Percentiles rank a stretch among this genome's conserved stretches.
Conservation (phyloP, 2,329 filamentous ascomycete species). For the Phoma herbarum region DNA sequence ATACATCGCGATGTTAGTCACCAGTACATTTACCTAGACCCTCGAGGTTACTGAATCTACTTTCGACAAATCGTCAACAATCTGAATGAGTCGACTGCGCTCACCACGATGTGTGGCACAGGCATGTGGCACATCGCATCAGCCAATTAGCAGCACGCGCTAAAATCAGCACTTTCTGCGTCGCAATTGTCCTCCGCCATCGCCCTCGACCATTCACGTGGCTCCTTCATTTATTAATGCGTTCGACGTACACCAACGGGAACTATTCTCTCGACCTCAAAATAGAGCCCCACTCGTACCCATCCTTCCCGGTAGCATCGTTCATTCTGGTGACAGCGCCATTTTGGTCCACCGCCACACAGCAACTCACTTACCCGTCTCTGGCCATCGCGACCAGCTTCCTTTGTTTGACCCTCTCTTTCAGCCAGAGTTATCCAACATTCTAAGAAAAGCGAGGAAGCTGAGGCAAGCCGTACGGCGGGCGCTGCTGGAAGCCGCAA, state of each 20-base stretch:
- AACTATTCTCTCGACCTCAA: neutral
- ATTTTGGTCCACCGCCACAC: neutral
- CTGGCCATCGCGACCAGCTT: neutral
- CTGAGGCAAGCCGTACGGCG: neutral
- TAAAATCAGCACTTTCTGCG: constrained; percentile 1
- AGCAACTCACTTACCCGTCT: neutral
- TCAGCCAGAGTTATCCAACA: neutral
- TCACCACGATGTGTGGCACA: neutral
- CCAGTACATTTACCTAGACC: neutral
- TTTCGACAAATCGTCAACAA: too few species aligned
- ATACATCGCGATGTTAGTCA: constrained; percentile 8
- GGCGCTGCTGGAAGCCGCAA: neutral
- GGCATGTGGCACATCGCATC: neutral
- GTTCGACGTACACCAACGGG: neutral
- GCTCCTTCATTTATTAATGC: neutral
- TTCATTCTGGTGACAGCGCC: neutral
- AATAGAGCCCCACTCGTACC: neutral
- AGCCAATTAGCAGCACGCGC: constrained; percentile 15
- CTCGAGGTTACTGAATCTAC: neutral
- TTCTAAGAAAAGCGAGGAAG: neutral
- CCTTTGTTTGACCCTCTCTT: neutral
- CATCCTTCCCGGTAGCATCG: neutral
- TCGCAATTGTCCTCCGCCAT: neutral
- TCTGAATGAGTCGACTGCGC: neutral
- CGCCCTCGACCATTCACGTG: constrained; percentile 1